Base-by-base conservation (phyloP, 2,329 filamentous ascomycete species). In the Trichoderma koningii region DNA sequence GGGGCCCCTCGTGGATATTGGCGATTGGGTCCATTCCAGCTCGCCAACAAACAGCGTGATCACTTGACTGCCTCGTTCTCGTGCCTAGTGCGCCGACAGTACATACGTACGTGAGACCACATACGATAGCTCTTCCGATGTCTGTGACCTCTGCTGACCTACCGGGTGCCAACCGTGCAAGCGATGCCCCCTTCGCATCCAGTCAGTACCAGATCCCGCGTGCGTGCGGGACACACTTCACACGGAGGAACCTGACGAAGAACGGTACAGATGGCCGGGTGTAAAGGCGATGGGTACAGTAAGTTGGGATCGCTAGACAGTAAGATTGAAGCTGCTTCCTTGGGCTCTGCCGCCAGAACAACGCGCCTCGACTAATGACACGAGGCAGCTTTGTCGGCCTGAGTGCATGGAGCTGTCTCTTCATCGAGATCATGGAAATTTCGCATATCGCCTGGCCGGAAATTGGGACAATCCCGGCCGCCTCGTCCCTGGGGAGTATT, bases 1-100 rank as follows among this genome's bases (percentile, higher is more conserved):
- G 42, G 42, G n/a, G 9, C 55, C 55, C 42, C 55, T 57, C 56
- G 48, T 52, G 48, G 48, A n/a, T 52, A 23, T 42, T 44, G 38
- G 38, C 21, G 19, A 48, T 48, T 48, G 47, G 53, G 38, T 21
- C 38, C 55, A 59, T 53, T 60, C 55, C 63, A 65, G 57, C 51
- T 57, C 50, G 42, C 28, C 48, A 61, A 62, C 56, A 45, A 56
- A 42, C 41, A 34, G 51, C 47, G 21, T 63, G 59, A 63, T 66
- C 64, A 66, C 64, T 66, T 66, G 64, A 66, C 64, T 63, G 52
- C 64, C 26, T 51, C 48, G 28, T 41, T 63, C 59, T 65, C 63
- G 47, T 45, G 53, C 19, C 63, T 60, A 53, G 59, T 63, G 63
- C 42, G 56, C 34, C 45, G 45, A 17, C 41, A 12, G 42, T 45